phyloP scores from a whole-genome alignment of 2,329 filamentous ascomycete species.

The Cyclaneusma minus region DNA sequence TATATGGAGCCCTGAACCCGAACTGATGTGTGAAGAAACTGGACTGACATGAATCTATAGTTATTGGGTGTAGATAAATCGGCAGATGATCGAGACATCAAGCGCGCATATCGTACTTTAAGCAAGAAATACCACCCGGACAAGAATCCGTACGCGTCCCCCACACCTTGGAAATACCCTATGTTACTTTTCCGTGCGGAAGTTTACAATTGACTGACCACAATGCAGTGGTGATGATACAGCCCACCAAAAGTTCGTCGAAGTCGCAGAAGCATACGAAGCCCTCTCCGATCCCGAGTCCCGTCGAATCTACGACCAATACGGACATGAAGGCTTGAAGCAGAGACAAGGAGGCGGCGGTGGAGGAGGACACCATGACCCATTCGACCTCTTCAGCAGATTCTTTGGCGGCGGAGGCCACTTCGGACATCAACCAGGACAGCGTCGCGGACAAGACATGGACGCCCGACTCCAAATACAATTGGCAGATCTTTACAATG shows the following conservation, averaged over 20 bases:
- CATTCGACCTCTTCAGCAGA: conserved; percentile 88
- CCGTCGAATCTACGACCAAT: conserved; percentile 83
- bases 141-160: conserved; percentile 71
- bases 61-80: conserved; percentile 66
- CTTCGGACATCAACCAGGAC: conserved; percentile 55
- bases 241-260: conserved; percentile 82
- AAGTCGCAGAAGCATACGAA: conserved; percentile 91
- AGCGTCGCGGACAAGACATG: conserved; percentile 75
- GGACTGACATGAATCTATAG: conserved; percentile 25
- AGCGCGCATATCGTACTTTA: conserved; percentile 78
- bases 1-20: conserved; percentile 1
- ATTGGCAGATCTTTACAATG: conserved; percentile 85
- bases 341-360: conserved; percentile 62
- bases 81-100: conserved; percentile 77
- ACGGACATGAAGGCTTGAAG: conserved; percentile 82
- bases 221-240: conserved; percentile 51
- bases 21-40: conserved; percentile 1
- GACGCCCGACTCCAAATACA: conserved; percentile 70
- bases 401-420: conserved; percentile 79
- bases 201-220: conserved; percentile 4
- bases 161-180: not conserved
- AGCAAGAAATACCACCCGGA: conserved; percentile 96
- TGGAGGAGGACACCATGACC: conserved; percentile 54
- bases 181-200: not conserved
- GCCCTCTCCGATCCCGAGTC: conserved; percentile 65